These are phyloP conservation scores for Carex kokanica DNA, from an alignment of 176 grass and related monocot species.

Conservation along the genomic window DNA sequence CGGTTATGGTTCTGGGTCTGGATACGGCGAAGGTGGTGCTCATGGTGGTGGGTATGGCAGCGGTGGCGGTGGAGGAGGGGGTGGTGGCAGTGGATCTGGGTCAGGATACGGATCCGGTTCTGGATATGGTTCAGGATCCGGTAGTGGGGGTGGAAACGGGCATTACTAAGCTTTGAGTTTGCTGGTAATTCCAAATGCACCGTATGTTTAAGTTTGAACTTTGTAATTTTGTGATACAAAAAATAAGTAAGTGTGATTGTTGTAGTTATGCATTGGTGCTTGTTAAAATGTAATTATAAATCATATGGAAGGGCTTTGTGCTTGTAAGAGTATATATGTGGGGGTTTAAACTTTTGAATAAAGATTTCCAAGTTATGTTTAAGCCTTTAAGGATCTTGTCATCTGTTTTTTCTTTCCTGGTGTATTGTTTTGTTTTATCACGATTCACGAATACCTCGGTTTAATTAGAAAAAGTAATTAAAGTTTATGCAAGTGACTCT, in stretches of 20 bases:
- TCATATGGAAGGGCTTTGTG: neutral
- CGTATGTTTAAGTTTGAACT: neutral
- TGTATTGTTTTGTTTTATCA: too few species aligned
- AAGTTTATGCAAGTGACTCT: too few species aligned
- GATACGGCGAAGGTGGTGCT: neutral
- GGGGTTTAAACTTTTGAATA: too few species aligned
- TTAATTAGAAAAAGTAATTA: too few species aligned
- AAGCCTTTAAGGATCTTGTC: too few species aligned
- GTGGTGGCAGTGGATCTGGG: conserved; percentile 16
- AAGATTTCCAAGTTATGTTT: too few species aligned
- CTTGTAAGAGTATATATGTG: neutral
- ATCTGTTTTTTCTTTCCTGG: neutral
- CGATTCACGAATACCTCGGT: too few species aligned
- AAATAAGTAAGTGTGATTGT: neutral
- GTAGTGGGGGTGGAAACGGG: conserved; percentile 7
- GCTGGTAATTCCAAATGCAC: neutral
- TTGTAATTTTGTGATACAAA: neutral
- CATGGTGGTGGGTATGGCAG: conserved; percentile 9
- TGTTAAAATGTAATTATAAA: neutral
- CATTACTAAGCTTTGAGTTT: neutral
- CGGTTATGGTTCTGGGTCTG: conserved; percentile 6
- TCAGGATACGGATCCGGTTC: neutral
- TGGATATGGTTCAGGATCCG: neutral
- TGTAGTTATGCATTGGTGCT: neutral
- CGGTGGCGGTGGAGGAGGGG: neutral